These are phyloP conservation scores for Coniophora puteana DNA, from an alignment of 1,284 basidiomycete genomes.

Conservation along the genomic window DNA sequence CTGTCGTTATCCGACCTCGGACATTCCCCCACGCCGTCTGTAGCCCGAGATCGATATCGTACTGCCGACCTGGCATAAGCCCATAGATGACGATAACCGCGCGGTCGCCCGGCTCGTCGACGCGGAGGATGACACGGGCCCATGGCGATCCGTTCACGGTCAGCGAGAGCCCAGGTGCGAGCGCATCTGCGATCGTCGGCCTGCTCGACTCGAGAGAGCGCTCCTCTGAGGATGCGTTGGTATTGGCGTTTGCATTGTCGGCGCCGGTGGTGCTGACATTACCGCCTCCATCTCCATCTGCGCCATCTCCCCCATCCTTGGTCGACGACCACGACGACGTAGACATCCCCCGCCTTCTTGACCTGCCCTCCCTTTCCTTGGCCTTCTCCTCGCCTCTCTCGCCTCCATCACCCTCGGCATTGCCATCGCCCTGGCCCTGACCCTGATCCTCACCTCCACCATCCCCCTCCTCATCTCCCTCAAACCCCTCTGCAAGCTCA, in stretches of 20 bases:
- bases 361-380: constrained; percentile 14
- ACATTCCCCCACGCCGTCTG: no score
- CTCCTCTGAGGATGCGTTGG: no score
- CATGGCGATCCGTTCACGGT: constrained; percentile 74
- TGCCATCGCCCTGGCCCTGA: no score
- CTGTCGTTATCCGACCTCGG: constrained; percentile 62
- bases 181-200: constrained; percentile 60
- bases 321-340: no score
- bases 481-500: no score
- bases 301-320: no score
- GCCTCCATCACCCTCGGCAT: constrained; percentile 30
- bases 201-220: no score
- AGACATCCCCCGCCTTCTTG: constrained; percentile 29
- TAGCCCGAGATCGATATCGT: constrained; percentile 74
- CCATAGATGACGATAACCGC: constrained; percentile 80
- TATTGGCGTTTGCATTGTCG: no score
- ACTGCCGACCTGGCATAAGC: constrained; percentile 74
- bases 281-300: no score
- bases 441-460: constrained; percentile 28
- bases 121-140: constrained; percentile 71
- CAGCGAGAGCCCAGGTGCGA: constrained; percentile 69
- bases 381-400: constrained; percentile 17
- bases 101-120: constrained; percentile 73
- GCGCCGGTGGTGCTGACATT: no score
- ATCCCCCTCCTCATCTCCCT: constrained; percentile 43